These are phyloP conservation scores for Gonapodya prolifera DNA, from an alignment of 192 early-diverging fungal genomes.

Conservation along the genomic window DNA sequence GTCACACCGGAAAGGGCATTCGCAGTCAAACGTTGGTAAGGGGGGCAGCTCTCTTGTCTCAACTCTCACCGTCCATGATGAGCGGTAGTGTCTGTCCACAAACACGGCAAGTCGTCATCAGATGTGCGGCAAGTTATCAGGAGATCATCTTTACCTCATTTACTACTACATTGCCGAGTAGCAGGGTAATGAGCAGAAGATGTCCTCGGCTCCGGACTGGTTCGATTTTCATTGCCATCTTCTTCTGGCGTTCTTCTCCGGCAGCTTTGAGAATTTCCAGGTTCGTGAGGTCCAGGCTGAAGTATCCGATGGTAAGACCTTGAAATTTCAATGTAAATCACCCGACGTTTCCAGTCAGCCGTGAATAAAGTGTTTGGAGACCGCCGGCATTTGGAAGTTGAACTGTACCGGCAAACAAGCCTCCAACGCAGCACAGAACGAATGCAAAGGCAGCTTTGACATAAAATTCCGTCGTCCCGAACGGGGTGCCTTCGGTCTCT, in stretches of 20 bases:
- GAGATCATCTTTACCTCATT: constrained; percentile 73
- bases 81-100: neutral
- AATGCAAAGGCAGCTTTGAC: neutral
- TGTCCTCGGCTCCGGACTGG: constrained; percentile 82
- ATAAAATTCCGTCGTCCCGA: neutral
- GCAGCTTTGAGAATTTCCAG: neutral
- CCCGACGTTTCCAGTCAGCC: too few relatives aligned
- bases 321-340: too few relatives aligned
- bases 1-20: too few relatives aligned
- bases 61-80: neutral
- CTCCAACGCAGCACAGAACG: neutral
- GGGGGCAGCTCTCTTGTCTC: too few relatives aligned
- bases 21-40: too few relatives aligned
- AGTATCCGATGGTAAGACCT: neutral
- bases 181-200: constrained; percentile 83
- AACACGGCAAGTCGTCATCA: neutral
- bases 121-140: neutral
- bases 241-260: constrained; percentile 23
- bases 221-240: constrained; percentile 62
- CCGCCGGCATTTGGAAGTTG: too few relatives aligned
- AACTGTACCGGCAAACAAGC: neutral
- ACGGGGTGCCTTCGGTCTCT: neutral
- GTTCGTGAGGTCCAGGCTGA: constrained; percentile 1
- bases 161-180: constrained; percentile 84
- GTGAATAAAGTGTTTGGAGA: too few relatives aligned